Evolutionary conservation across 306 rosid species (phyloP).

Genomic region (Vicia villosa): DNA sequence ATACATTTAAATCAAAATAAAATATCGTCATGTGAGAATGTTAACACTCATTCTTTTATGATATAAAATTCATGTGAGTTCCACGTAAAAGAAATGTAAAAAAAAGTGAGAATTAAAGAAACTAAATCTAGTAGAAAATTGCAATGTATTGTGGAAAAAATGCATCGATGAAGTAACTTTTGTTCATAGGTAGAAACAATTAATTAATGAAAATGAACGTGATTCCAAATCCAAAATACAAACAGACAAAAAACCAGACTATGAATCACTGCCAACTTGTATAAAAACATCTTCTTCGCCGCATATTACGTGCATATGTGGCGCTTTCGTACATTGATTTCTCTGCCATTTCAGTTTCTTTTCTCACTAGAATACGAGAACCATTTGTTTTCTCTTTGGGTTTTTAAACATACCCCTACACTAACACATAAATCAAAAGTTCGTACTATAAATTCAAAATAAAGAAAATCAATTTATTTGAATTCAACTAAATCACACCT

Average conservation of each 20-base stretch:
- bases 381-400: slow-evolving; percentile 33
- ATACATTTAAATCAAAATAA: no score
- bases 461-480: no score
- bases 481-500: no score
- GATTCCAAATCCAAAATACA: slow-evolving; percentile 80
- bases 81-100: no score
- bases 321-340: slow-evolving; percentile 64
- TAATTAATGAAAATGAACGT: slow-evolving; percentile 36
- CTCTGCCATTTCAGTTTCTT: slow-evolving; percentile 38
- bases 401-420: slow-evolving; percentile 11
- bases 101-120: no score
- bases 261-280: slow-evolving; percentile 53
- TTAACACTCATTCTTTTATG: no score
- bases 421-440: slow-evolving; percentile 34
- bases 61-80: no score
- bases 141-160: background rate
- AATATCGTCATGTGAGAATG: no score
- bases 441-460: no score
- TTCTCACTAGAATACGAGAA: slow-evolving; percentile 48
- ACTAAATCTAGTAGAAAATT: no score
- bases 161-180: slow-evolving; percentile 51
- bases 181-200: slow-evolving; percentile 24
- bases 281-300: slow-evolving; percentile 47
- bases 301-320: slow-evolving; percentile 67
- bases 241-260: slow-evolving; percentile 49